Conservation (phyloP, 768 basidiomycete species). For the Leccinellum rugosiceps region DNA sequence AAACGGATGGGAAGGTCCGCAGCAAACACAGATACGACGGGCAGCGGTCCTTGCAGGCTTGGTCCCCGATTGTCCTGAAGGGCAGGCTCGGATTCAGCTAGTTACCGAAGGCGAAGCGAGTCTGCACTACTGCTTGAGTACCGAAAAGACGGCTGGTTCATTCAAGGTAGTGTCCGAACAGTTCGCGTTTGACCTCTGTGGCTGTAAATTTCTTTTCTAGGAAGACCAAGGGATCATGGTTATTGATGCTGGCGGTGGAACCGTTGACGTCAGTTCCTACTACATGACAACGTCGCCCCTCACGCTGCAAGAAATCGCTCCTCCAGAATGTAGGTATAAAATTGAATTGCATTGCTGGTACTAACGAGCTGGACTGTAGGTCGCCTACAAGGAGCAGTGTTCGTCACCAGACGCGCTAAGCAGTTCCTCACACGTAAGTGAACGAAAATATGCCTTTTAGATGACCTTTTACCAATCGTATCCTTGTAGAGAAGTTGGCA, state of each 20-base stretch:
- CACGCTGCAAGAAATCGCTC: conserved; percentile 48
- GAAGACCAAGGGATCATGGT: conserved; percentile 46
- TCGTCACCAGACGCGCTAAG: conserved; percentile 44
- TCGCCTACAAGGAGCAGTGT: conserved; percentile 49
- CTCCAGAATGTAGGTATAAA: conserved; percentile 37
- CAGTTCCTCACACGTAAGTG: conserved; percentile 37
- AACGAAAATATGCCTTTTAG: not conserved
- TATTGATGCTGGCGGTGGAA: conserved; percentile 64
- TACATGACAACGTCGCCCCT: conserved; percentile 32
- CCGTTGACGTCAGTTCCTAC: conserved; percentile 58
- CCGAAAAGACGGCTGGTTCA: conserved; percentile 30
- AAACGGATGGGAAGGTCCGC: conserved; percentile 46
- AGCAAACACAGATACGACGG: conserved; percentile 42
- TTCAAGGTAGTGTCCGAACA: conserved; percentile 21
- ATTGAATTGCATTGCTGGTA: not conserved
- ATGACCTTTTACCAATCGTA: not conserved
- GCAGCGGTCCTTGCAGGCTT: conserved; percentile 43
- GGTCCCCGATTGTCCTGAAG: conserved; percentile 35
- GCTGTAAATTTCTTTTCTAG: conserved; percentile 23
- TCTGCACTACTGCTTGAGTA: conserved; percentile 45
- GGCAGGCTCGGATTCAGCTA: conserved; percentile 39
- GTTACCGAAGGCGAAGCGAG: conserved; percentile 55
- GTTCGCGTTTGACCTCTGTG: not conserved
- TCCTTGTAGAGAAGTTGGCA: conserved; percentile 35
- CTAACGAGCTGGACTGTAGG: conserved; percentile 33